phyloP scores from a whole-genome alignment of 768 basidiomycete genomes.

The Collybiopsis confluens region DNA sequence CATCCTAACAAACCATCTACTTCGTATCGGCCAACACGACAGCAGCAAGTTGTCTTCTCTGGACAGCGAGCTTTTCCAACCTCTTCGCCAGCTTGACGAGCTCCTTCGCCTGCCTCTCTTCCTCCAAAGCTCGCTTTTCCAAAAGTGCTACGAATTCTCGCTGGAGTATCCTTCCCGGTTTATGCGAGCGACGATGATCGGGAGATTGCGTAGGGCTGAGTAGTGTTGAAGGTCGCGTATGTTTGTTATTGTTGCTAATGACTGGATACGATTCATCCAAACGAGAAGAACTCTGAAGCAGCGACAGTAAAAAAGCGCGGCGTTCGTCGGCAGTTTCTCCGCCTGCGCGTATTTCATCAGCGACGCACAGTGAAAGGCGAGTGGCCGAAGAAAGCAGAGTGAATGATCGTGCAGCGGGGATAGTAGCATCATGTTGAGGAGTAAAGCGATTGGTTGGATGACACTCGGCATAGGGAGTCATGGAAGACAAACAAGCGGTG shows the following conservation, averaged over 20 bases:
- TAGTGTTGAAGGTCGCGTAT: not conserved
- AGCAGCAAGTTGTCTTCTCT: constrained; percentile 8
- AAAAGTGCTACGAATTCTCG: constrained; percentile 1
- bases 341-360: not conserved
- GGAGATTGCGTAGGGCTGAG: too few relatives aligned
- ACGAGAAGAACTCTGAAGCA: not conserved
- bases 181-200: not conserved
- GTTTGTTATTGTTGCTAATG: too few relatives aligned
- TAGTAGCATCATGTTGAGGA: not conserved
- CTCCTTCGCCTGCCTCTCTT: constrained; percentile 10
- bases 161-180: constrained; percentile 5
- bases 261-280: not conserved
- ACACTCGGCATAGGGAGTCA: not conserved
- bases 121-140: constrained; percentile 7
- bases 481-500: not conserved
- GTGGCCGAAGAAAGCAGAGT: not conserved
- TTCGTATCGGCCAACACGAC: not conserved
- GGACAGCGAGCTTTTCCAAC: constrained; percentile 6
- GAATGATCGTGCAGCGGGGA: not conserved
- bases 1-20: constrained; percentile 5
- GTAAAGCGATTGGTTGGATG: too few relatives aligned
- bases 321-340: not conserved
- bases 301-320: not conserved
- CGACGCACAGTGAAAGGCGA: not conserved
- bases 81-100: constrained; percentile 7